Percentiles rank a stretch among this genome's conserved stretches.
Conservation (phyloP, 495 filamentous ascomycete genomes). For the Penicillium dipodomyicola region DNA sequence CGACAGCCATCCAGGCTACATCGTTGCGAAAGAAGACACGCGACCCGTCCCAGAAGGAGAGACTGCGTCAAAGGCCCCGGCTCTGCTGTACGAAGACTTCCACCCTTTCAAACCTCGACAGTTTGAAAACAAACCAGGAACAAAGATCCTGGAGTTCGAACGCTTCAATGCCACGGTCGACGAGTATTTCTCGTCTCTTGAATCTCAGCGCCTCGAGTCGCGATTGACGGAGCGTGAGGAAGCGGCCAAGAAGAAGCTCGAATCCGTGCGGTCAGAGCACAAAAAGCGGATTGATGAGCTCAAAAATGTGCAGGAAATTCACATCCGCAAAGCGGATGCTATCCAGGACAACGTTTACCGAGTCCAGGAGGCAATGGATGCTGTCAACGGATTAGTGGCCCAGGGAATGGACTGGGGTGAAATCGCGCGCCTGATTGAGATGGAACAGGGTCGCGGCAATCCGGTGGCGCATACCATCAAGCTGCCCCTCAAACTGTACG, state of each 20-base stretch:
- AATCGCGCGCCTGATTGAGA: slow-evolving; percentile 80
- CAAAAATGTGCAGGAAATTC: slow-evolving; percentile 73
- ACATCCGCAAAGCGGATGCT: slow-evolving; percentile 83
- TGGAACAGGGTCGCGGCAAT: slow-evolving; percentile 77
- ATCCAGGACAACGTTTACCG: slow-evolving; percentile 86
- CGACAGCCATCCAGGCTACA: slow-evolving; percentile 64
- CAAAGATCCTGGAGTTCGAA: slow-evolving; percentile 69
- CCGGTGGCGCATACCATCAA: slow-evolving; percentile 85
- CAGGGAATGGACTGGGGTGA: slow-evolving; percentile 98
- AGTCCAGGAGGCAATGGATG: slow-evolving; percentile 86
- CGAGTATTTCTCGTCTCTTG: slow-evolving; percentile 93
- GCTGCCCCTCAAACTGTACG: slow-evolving; percentile 80
- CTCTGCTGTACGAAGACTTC: slow-evolving; percentile 86
- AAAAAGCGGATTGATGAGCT: slow-evolving; percentile 77
- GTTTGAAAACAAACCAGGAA: slow-evolving; percentile 63
- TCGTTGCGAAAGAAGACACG: slow-evolving; percentile 69
- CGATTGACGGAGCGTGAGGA: slow-evolving; percentile 76
- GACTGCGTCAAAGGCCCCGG: slow-evolving; percentile 39
- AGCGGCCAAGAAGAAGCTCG: slow-evolving; percentile 75
- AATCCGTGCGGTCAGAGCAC: slow-evolving; percentile 77
- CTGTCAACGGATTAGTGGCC: slow-evolving; percentile 80
- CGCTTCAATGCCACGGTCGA: slow-evolving; percentile 92
- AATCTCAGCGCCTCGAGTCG: slow-evolving; percentile 88
- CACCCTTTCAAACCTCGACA: slow-evolving; percentile 89
- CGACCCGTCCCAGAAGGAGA: slow-evolving; percentile 39